Conservation (phyloP, 352 stramenopile genomes). For the Globisporangium heterothallicum region DNA sequence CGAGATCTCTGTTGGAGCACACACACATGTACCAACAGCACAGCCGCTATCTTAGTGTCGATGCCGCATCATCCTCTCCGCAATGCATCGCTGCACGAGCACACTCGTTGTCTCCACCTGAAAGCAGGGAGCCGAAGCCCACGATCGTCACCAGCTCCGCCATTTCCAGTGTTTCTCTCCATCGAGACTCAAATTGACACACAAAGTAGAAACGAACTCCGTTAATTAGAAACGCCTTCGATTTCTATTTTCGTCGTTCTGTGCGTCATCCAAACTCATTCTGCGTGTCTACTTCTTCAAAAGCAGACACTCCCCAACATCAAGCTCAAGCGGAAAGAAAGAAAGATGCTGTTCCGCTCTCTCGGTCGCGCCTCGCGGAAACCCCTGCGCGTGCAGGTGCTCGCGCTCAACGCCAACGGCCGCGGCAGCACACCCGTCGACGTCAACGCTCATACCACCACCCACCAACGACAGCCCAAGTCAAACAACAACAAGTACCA, state of each 20-base stretch:
- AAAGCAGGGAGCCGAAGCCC: constrained; percentile 90
- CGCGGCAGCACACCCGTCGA: constrained; percentile 11
- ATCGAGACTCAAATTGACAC: too few relatives aligned
- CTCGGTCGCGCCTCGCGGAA: constrained; percentile 15
- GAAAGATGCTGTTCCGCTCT: constrained; percentile 20
- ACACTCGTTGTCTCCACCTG: constrained; percentile 22
- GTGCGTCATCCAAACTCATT: too few relatives aligned
- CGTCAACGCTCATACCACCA: neutral
- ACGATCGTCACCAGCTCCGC: constrained; percentile 68
- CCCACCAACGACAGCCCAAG: constrained; percentile 2
- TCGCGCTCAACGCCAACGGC: constrained; percentile 11
- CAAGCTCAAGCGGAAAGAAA: too few relatives aligned
- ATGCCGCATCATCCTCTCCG: too few relatives aligned
- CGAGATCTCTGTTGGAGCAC: constrained; percentile 41
- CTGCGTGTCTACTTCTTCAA: too few relatives aligned
- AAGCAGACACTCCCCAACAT: too few relatives aligned
- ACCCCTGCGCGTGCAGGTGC: constrained; percentile 18
- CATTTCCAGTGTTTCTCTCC: too few relatives aligned
- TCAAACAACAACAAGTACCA: neutral
- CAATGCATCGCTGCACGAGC: neutral
- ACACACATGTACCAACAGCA: neutral
- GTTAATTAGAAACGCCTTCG: too few relatives aligned
- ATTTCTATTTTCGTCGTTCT: too few relatives aligned
- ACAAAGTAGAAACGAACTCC: too few relatives aligned
- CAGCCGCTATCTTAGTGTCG: too few relatives aligned